Conservation (phyloP, 495 filamentous ascomycete genomes). For the Aspergillus indologenus region DNA sequence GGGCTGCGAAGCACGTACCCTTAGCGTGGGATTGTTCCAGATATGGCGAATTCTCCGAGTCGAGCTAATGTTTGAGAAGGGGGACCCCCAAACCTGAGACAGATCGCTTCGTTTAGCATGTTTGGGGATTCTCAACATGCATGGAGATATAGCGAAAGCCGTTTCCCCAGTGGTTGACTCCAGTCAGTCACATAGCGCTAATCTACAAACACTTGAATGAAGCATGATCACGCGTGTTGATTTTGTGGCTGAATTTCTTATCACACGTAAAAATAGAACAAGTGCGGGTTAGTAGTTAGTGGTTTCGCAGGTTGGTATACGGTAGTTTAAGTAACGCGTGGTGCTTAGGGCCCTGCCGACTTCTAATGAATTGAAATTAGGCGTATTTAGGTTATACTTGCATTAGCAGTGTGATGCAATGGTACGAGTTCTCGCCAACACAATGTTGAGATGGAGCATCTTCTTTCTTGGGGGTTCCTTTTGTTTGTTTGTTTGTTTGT, state of each 20-base stretch:
- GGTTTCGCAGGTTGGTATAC: background rate
- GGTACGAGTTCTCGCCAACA: too few species aligned
- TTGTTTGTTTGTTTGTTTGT: too few species aligned
- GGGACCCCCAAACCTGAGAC: conserved; percentile 13
- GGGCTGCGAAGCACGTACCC: conserved; percentile 15
- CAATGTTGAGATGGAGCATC: too few species aligned
- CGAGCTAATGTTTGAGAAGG: conserved; percentile 17
- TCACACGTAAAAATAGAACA: conserved; percentile 1
- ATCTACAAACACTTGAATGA: conserved; percentile 4
- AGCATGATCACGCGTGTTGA: background rate
- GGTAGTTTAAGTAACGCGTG: background rate
- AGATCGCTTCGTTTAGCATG: conserved; percentile 5
- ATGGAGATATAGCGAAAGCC: background rate
- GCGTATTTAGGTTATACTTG: too few species aligned
- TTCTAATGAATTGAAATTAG: too few species aligned
- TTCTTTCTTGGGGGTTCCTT: too few species aligned
- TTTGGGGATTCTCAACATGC: background rate
- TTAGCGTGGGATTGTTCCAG: conserved; percentile 17
- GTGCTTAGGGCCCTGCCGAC: too few species aligned
- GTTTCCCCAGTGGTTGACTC: background rate
- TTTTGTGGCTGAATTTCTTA: background rate
- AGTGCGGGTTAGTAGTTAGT: background rate
- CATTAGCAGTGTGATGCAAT: too few species aligned
- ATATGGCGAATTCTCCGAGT: conserved; percentile 23
- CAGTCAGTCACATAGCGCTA: background rate